A percentile compares a stretch with the other conserved stretches of the same genome.
Conservation (phyloP, 139 green algal species). For the Coelastrella sp. region DNA sequence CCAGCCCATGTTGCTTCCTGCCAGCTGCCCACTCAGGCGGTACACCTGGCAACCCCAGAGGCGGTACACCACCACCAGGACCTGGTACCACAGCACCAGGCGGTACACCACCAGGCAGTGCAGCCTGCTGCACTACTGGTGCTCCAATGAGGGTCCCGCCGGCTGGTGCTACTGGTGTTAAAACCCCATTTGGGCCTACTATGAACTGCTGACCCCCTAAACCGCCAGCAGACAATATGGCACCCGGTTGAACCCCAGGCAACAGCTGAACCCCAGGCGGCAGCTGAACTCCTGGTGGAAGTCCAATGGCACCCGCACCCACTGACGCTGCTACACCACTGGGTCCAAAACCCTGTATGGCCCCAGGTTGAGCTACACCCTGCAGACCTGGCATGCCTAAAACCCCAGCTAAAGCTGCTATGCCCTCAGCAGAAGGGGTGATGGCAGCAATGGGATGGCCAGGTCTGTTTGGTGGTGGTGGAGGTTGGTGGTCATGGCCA, state of each 20-base stretch:
- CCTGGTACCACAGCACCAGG: background rate
- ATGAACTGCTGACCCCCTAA: slow-evolving; percentile 11
- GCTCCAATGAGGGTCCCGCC: slow-evolving; percentile 1
- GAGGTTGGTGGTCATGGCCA: background rate
- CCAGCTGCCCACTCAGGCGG: slow-evolving; percentile 21
- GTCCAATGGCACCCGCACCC: background rate
- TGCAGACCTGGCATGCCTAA: background rate
- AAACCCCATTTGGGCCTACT: background rate
- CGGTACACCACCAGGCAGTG: background rate
- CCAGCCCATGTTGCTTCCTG: slow-evolving; percentile 47
- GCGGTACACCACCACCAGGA: background rate
- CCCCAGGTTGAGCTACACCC: background rate
- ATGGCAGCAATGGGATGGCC: background rate
- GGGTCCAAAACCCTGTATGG: background rate
- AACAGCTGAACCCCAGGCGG: slow-evolving; percentile 1
- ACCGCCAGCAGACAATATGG: background rate
- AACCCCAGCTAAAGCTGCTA: background rate
- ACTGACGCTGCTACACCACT: background rate
- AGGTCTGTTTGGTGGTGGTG: background rate
- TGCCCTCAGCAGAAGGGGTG: background rate
- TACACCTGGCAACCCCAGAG: background rate
- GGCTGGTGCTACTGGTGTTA: slow-evolving; percentile 17
- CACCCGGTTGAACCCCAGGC: background rate
- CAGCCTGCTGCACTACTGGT: background rate
- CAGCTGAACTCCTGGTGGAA: background rate